Conservation (phyloP, 2,329 filamentous ascomycete species). For the Ophiostoma australiae region DNA sequence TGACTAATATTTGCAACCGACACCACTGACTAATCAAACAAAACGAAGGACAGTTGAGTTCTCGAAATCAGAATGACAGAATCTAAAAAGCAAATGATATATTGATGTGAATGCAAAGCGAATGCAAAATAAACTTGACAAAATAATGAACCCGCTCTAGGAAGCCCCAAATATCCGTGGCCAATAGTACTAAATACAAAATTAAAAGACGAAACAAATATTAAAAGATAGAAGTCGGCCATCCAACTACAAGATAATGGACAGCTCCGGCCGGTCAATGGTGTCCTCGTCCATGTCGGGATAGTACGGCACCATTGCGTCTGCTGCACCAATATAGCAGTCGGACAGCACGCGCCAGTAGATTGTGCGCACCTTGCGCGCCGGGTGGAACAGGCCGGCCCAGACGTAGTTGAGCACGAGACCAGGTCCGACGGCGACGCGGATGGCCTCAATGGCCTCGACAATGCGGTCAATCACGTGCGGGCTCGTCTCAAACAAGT, state of each 20-base stretch:
- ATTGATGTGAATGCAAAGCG: slow-evolving; percentile 1
- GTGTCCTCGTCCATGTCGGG: slow-evolving; percentile 78
- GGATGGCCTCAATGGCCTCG: slow-evolving; percentile 92
- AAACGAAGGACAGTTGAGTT: not conserved
- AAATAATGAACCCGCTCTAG: slow-evolving; percentile 21
- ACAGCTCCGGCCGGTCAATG: slow-evolving; percentile 72
- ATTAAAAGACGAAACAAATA: not conserved
- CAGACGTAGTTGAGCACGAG: slow-evolving; percentile 97
- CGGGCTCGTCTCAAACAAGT: slow-evolving; percentile 94
- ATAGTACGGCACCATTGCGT: slow-evolving; percentile 95
- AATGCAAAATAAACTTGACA: not conserved
- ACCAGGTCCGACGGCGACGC: slow-evolving; percentile 87
- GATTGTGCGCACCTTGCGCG: slow-evolving; percentile 85
- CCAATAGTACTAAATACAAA: slow-evolving; percentile 2
- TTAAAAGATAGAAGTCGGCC: not conserved
- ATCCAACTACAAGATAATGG: slow-evolving; percentile 64
- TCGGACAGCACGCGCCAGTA: slow-evolving; percentile 98
- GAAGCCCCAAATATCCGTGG: slow-evolving; percentile 6
- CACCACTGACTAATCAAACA: not conserved
- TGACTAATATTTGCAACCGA: not conserved
- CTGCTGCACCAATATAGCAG: slow-evolving; percentile 87
- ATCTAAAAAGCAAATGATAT: not conserved
- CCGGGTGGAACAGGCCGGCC: slow-evolving; percentile 95
- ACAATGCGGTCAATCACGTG: slow-evolving; percentile 98
- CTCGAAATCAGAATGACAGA: not conserved